Evolutionary conservation across 2,329 filamentous ascomycete genomes (phyloP).

Genomic region (Xylaria sp.): DNA sequence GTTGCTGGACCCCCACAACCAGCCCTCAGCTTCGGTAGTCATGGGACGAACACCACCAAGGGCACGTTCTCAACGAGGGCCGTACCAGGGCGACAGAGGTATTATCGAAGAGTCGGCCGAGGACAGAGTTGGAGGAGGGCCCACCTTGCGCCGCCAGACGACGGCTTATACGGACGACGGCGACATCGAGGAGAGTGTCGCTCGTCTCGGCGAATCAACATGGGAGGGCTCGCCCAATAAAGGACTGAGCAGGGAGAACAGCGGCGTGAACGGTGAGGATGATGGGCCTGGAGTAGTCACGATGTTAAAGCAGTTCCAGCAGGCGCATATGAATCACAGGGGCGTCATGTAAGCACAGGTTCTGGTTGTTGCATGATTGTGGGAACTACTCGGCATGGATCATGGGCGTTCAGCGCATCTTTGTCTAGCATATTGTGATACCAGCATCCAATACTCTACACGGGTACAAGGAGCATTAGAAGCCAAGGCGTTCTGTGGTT

Average conservation of each 20-base stretch:
- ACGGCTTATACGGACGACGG: conserved; percentile 68
- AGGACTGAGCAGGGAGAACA: conserved; percentile 64
- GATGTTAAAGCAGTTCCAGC: conserved; percentile 68
- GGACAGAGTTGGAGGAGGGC: conserved; percentile 54
- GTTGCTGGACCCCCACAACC: conserved; percentile 79
- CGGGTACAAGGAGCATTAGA: conserved; percentile 14
- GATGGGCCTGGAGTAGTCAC: conserved; percentile 66
- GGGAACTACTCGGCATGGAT: conserved; percentile 11
- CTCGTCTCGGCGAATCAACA: conserved; percentile 66
- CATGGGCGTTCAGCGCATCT: conserved; percentile 19
- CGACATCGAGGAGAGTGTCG: conserved; percentile 64
- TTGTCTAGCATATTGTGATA: conserved; percentile 33
- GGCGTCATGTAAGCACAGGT: conserved; percentile 48
- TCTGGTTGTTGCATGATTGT: conserved; percentile 18
- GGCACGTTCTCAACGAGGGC: conserved; percentile 57
- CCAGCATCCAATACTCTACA: conserved; percentile 11
- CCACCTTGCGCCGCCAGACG: conserved; percentile 51
- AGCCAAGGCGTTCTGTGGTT: conserved; percentile 1
- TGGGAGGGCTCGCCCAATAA: conserved; percentile 68
- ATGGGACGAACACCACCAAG: conserved; percentile 60
- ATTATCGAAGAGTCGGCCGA: conserved; percentile 68
- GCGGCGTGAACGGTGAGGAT: conserved; percentile 57
- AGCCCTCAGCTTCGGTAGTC: conserved; percentile 66
- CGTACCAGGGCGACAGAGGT: conserved; percentile 59
- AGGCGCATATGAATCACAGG: conserved; percentile 64